Base-by-base conservation (phyloP, 1,284 basidiomycete genomes). In the Xerocomus tenax region DNA sequence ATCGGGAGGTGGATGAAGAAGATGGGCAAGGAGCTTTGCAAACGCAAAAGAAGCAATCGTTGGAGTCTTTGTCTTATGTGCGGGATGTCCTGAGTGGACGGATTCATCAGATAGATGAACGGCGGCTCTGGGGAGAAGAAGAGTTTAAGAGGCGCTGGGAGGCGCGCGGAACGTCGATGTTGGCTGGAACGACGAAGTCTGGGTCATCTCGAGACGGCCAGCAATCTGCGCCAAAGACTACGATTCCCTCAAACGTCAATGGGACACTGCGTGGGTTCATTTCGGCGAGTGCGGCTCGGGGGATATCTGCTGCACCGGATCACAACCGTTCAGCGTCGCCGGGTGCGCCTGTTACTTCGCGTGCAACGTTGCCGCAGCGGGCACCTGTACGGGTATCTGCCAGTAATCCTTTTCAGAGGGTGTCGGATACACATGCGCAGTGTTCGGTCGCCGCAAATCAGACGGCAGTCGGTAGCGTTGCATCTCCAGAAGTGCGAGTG, bases 11-110 rank as follows among this genome's bases (percentile, higher is more conserved):
- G 58, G 69, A 69, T 21, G 71, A 71, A 29, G 63, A 63, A 13
- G 60, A 60, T 30, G 70, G 76, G 50, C 61, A 67, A 26, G 71
- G 70, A 41, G 61, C 61, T 28, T 61, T 71, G 55, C 58, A 58
- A 58, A 69, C 68, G 38, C 71, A 74, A 57, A 82, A 77, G 61
- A 73, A 73, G 39, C 82, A 87, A 61, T 84, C 87, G 0, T 61
- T 90, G 47, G 84, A 87, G 58, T 79, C 81, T 13, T 69, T 90
- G 40, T 73, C 82, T 7, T 85, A 88, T 66, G 79, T 88, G 49
- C 73, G 82, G 53, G 85, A 88, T 57, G 71, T 87, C n/a, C 67
- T 90, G 38, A 73, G 76, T 52, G 77, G 78, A 32, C 71, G 73
- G 41, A 67, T 74, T 3, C 63, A 65, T 25, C 70, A 74, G 25